A percentile compares a stretch with the other conserved stretches of the same genome.
Conservation (phyloP, 2,329 filamentous ascomycete species). For the Dryadomyces quercus-mongolicae region DNA sequence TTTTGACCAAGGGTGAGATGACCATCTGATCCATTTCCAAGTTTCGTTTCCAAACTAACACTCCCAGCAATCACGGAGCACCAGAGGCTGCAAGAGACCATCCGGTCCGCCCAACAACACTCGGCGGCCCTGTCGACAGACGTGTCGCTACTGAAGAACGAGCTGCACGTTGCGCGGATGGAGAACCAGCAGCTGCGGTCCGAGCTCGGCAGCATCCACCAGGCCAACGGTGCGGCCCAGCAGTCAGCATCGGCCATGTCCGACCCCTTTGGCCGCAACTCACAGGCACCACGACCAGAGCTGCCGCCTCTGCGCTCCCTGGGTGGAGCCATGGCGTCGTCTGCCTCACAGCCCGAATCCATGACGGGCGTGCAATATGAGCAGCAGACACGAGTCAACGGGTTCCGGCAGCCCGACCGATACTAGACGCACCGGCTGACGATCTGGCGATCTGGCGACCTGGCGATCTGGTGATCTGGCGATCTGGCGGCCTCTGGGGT, state of each 20-base stretch:
- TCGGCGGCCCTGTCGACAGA: constrained; percentile 29
- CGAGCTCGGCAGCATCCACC: constrained; percentile 17
- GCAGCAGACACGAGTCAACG: constrained; percentile 29
- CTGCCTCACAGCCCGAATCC: constrained; percentile 31
- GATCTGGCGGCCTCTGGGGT: no score
- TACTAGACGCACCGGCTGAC: constrained; percentile 2
- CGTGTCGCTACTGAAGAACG: constrained; percentile 34
- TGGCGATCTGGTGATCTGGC: no score
- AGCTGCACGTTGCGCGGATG: constrained; percentile 33
- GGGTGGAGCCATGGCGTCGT: constrained; percentile 25
- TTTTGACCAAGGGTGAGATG: constrained; percentile 66
- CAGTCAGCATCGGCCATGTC: constrained; percentile 7
- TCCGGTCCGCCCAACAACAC: constrained; percentile 33
- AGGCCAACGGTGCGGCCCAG: constrained; percentile 5
- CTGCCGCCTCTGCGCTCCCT: constrained; percentile 45
- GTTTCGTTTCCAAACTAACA: background rate
- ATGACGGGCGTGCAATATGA: constrained; percentile 59
- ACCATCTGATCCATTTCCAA: background rate
- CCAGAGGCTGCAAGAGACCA: constrained; percentile 38
- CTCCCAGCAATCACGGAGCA: constrained; percentile 44
- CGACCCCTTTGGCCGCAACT: constrained; percentile 17
- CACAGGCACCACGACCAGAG: constrained; percentile 27
- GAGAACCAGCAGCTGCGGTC: constrained; percentile 35
- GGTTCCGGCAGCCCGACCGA: constrained; percentile 24
- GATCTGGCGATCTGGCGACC: no score